Percentiles rank a stretch among this genome's conserved stretches.
Evolutionary conservation across 768 basidiomycete genomes (phyloP).

Genomic region (Psilocybe cubensis): DNA sequence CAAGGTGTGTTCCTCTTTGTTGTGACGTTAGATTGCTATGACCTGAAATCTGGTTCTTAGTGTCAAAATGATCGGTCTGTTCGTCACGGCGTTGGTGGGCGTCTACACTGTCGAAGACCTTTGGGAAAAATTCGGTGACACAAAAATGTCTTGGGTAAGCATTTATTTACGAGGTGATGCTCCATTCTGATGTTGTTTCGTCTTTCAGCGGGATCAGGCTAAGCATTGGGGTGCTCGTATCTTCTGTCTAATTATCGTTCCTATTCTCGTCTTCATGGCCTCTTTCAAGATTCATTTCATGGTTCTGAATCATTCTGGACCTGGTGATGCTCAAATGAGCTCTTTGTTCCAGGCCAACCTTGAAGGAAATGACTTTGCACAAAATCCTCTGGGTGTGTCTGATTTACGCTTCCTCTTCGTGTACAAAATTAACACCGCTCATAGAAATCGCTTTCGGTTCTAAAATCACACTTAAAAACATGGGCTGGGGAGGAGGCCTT

Average conservation of each 20-base stretch:
- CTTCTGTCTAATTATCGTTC: slow-evolving; percentile 84
- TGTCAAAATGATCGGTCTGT: slow-evolving; percentile 95
- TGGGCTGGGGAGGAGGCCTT: slow-evolving; percentile 97
- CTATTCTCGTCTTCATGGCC: slow-evolving; percentile 89
- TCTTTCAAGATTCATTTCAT: slow-evolving; percentile 98
- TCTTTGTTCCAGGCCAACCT: slow-evolving; percentile 98
- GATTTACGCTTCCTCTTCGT: neutral
- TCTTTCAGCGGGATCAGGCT: slow-evolving; percentile 75
- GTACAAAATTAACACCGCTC: neutral
- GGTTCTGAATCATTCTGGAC: slow-evolving; percentile 90
- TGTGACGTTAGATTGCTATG: neutral
- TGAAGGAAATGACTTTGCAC: slow-evolving; percentile 90
- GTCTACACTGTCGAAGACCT: slow-evolving; percentile 97
- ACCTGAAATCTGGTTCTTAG: slow-evolving; percentile 44
- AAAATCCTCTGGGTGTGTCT: slow-evolving; percentile 79
- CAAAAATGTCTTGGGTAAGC: slow-evolving; percentile 88
- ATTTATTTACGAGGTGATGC: slow-evolving; percentile 11
- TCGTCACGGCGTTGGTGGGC: slow-evolving; percentile 93
- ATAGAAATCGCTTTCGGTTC: slow-evolving; percentile 90
- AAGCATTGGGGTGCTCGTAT: slow-evolving; percentile 92
- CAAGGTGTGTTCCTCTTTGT: slow-evolving; percentile 58
- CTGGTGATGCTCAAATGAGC: slow-evolving; percentile 98
- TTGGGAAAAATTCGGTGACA: slow-evolving; percentile 98
- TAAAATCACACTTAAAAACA: slow-evolving; percentile 91
- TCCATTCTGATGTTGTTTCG: neutral